These are phyloP conservation scores for Aphanoascus verrucosus DNA, from an alignment of 2,329 filamentous ascomycete species.

Conservation along the genomic window DNA sequence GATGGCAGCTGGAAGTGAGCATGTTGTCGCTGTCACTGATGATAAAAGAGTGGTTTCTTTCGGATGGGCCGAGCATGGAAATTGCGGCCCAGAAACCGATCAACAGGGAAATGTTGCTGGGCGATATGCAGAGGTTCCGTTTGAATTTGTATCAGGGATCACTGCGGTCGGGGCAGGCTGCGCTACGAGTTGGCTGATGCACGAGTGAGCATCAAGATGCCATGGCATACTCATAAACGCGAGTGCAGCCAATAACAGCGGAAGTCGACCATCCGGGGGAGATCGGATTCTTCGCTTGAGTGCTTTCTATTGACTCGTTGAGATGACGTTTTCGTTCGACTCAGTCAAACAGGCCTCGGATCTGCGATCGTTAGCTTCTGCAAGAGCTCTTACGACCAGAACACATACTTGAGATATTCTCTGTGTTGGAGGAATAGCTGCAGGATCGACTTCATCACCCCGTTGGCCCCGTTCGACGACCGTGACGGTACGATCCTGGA, in stretches of 20 bases:
- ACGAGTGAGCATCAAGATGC: not conserved
- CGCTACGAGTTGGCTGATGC: conserved; percentile 69
- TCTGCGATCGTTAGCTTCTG: conserved; percentile 19
- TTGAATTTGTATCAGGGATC: conserved; percentile 46
- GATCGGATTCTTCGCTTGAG: not conserved
- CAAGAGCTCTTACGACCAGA: not conserved
- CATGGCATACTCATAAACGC: not conserved
- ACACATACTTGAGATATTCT: conserved; percentile 37
- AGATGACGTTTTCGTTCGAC: not conserved
- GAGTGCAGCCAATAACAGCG: not conserved
- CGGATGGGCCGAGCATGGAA: conserved; percentile 98
- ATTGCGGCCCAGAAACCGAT: conserved; percentile 63
- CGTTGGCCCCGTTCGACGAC: conserved; percentile 13
- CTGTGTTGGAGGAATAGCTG: conserved; percentile 37
- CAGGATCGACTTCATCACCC: not conserved
- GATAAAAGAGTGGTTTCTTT: conserved; percentile 63
- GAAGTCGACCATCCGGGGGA: not conserved
- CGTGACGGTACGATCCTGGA: conserved; percentile 28
- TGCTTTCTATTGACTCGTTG: not conserved
- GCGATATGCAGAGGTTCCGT: conserved; percentile 56
- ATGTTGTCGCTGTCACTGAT: conserved; percentile 61
- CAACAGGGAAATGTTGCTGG: conserved; percentile 57
- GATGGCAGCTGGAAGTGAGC: conserved; percentile 71
- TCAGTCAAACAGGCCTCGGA: conserved; percentile 37
- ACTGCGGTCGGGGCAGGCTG: conserved; percentile 68